Evolutionary conservation across 2,329 filamentous ascomycete species (phyloP).

Genomic region (Neobulgaria alba): DNA sequence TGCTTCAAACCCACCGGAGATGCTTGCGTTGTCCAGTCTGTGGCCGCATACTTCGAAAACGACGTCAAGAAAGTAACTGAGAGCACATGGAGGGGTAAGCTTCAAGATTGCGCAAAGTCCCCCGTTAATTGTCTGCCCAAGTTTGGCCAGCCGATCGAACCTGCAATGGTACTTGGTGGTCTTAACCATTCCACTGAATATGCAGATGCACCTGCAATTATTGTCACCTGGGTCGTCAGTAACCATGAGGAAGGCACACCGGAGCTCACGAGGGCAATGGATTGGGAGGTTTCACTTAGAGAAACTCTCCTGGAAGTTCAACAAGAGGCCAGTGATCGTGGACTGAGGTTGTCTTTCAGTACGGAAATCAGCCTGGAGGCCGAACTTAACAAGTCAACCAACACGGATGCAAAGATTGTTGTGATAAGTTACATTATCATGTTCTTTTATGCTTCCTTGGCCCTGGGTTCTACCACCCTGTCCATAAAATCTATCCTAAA

Average conservation of each 20-base stretch:
- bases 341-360: slow-evolving; percentile 83
- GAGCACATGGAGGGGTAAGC: slow-evolving; percentile 60
- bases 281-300: slow-evolving; percentile 80
- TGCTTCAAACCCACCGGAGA: slow-evolving; percentile 90
- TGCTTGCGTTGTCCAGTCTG: slow-evolving; percentile 84
- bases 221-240: slow-evolving; percentile 90
- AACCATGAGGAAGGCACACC: slow-evolving; percentile 70
- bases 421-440: slow-evolving; percentile 96
- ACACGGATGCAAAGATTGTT: slow-evolving; percentile 95
- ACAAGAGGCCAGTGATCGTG: slow-evolving; percentile 66
- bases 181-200: slow-evolving; percentile 60
- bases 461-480: slow-evolving; percentile 79
- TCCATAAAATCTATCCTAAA: slow-evolving; percentile 67
- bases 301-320: slow-evolving; percentile 68
- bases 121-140: slow-evolving; percentile 80
- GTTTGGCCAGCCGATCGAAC: slow-evolving; percentile 82
- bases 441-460: slow-evolving; percentile 94
- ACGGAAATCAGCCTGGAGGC: slow-evolving; percentile 93
- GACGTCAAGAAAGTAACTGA: slow-evolving; percentile 53
- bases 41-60: slow-evolving; percentile 81
- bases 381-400: slow-evolving; percentile 95
- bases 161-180: slow-evolving; percentile 78
- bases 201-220: slow-evolving; percentile 67
- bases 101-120: slow-evolving; percentile 66
- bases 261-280: slow-evolving; percentile 65